Percentiles rank a stretch among this genome's conserved stretches.
Evolutionary conservation across 352 stramenopile species (phyloP).

Genomic region (Globisporangium viniferum): DNA sequence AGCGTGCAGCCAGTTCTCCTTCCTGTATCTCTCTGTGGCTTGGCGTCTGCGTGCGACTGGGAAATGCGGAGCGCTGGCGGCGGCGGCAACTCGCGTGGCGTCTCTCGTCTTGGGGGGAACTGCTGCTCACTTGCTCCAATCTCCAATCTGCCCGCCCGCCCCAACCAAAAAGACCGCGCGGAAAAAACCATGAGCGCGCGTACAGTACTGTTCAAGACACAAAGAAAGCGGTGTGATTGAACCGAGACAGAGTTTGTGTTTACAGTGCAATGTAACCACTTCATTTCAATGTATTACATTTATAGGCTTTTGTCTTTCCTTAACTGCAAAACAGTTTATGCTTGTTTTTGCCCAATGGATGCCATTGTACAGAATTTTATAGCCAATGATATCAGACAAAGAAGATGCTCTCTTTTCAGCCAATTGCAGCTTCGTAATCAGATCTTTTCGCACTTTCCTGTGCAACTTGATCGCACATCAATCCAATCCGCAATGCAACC

Average conservation of each 20-base stretch:
- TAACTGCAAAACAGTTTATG: neutral
- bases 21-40: neutral
- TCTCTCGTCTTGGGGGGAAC: neutral
- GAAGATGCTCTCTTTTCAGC: neutral
- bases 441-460: conserved; percentile 4
- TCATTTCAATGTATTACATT: neutral
- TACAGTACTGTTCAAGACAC: neutral
- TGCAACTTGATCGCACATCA: conserved; percentile 1
- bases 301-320: neutral
- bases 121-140: neutral
- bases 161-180: neutral
- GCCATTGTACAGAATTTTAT: neutral
- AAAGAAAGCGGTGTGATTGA: neutral
- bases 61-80: neutral
- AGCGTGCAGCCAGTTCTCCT: too few relatives aligned
- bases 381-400: neutral
- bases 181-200: conserved; percentile 1
- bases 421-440: neutral
- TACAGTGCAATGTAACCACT: neutral
- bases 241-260: neutral
- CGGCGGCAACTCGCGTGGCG: neutral
- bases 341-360: neutral
- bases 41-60: neutral
- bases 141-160: neutral
- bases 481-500: neutral